phyloP scores from a whole-genome alignment of 2,329 filamentous ascomycete genomes.

The Neonectria coccinea region DNA sequence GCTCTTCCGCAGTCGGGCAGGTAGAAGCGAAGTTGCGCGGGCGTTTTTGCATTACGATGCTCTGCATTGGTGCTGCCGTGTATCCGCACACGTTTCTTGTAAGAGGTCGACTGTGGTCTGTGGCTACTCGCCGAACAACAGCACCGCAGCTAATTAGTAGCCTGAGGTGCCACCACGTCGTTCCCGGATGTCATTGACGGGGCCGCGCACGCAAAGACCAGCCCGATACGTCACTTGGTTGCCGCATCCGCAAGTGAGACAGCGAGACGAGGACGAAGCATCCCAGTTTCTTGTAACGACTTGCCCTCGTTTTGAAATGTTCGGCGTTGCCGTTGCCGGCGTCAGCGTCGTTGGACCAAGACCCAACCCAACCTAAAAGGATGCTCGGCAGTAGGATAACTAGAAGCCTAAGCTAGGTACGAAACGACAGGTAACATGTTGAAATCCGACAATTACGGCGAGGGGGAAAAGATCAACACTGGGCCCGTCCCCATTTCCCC shows the following conservation, averaged over 20 bases:
- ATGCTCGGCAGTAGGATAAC: neutral
- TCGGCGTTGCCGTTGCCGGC: neutral
- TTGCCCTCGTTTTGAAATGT: neutral
- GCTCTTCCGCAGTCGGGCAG: neutral
- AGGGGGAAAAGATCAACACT: conserved; percentile 2
- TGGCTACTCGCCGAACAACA: conserved; percentile 12
- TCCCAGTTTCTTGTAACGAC: neutral
- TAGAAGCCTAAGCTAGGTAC: neutral
- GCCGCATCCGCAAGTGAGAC: conserved; percentile 7
- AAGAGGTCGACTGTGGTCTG: conserved; percentile 13
- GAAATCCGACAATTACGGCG: conserved; percentile 4
- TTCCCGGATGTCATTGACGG: conserved; percentile 22
- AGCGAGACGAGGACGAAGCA: neutral
- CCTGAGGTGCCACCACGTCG: conserved; percentile 16
- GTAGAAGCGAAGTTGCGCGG: conserved; percentile 4
- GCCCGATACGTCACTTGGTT: conserved; percentile 17
- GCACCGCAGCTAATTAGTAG: conserved; percentile 14
- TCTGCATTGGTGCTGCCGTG: conserved; percentile 21
- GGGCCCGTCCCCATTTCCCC: neutral
- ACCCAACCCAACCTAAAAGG: neutral
- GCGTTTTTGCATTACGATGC: conserved; percentile 17
- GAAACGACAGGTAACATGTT: conserved; percentile 9
- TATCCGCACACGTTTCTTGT: conserved; percentile 25
- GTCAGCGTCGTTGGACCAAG: neutral
- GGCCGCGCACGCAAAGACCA: conserved; percentile 21